These are phyloP conservation scores for Cladochytrium replicatum DNA, from an alignment of 192 early-diverging fungal genomes.

Conservation along the genomic window DNA sequence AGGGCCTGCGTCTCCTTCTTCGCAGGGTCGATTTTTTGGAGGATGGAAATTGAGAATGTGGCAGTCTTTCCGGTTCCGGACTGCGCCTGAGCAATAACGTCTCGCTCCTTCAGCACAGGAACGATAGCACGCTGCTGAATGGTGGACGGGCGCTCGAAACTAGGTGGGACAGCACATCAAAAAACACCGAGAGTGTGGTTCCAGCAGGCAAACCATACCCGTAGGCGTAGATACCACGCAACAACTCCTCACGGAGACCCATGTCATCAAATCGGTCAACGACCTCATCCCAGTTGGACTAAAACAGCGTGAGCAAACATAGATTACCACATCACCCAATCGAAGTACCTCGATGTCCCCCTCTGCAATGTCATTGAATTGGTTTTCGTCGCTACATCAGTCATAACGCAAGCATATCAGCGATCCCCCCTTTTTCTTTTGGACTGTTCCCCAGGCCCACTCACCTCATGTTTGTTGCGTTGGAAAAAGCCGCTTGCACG, in stretches of 20 bases:
- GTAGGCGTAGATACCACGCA: slow-evolving; percentile 97
- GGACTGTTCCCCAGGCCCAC: too few species aligned
- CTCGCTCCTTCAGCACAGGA: slow-evolving; percentile 88
- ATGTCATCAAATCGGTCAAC: slow-evolving; percentile 95
- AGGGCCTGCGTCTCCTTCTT: slow-evolving; percentile 84
- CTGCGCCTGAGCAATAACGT: slow-evolving; percentile 99
- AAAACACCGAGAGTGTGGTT: too few species aligned
- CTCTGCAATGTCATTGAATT: too few species aligned
- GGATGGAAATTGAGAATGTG: slow-evolving; percentile 98
- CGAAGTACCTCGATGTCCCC: too few species aligned
- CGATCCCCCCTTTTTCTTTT: too few species aligned
- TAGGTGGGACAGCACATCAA: too few species aligned
- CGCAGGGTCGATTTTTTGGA: slow-evolving; percentile 80
- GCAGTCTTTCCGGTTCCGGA: slow-evolving; percentile 99
- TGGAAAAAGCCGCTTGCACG: too few species aligned
- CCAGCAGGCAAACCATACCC: slow-evolving; percentile 59
- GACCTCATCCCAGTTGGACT: slow-evolving; percentile 93
- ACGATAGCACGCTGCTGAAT: slow-evolving; percentile 96
- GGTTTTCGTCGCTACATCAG: too few species aligned
- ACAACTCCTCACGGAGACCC: slow-evolving; percentile 77
- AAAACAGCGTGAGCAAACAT: too few species aligned
- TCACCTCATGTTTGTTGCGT: too few species aligned
- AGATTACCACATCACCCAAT: too few species aligned
- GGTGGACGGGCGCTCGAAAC: slow-evolving; percentile 93
- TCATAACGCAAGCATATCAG: too few species aligned